phyloP scores from a whole-genome alignment of 176 grass and related monocot genomes.

The Triticum turgidum region DNA sequence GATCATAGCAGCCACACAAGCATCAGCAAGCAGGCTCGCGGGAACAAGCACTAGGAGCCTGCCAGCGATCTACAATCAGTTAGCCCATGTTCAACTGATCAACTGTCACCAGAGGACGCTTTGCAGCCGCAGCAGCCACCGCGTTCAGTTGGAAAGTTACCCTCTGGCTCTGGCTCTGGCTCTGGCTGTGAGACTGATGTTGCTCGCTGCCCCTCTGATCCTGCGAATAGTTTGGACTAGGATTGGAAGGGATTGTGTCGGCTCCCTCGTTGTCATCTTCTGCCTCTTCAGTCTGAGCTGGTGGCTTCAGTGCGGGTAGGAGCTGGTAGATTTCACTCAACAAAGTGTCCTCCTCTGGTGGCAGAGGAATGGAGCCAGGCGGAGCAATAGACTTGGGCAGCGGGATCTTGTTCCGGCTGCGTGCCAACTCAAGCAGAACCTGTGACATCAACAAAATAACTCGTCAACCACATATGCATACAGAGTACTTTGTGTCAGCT shows the following conservation, averaged over 20 bases:
- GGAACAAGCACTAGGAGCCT: neutral
- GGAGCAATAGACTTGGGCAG: slow-evolving; percentile 86
- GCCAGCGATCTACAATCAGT: neutral
- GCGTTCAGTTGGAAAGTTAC: slow-evolving; percentile 84
- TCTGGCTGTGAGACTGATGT: slow-evolving; percentile 5
- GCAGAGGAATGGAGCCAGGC: slow-evolving; percentile 79
- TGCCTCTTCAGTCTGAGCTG: slow-evolving; percentile 46
- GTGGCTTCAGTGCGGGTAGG: slow-evolving; percentile 54
- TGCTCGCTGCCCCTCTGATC: slow-evolving; percentile 54
- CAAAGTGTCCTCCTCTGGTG: slow-evolving; percentile 78
- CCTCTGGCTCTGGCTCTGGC: slow-evolving; percentile 37
- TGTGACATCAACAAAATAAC: slow-evolving; percentile 26
- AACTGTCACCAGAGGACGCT: slow-evolving; percentile 45
- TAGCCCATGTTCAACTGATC: slow-evolving; percentile 49
- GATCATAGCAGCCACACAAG: neutral
- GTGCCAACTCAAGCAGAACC: slow-evolving; percentile 74
- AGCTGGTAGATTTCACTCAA: slow-evolving; percentile 82
- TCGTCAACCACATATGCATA: neutral
- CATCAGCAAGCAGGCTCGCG: too few relatives aligned
- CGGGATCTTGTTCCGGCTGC: slow-evolving; percentile 78
- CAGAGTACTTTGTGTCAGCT: too few relatives aligned
- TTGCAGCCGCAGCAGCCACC: slow-evolving; percentile 51
- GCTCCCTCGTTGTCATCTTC: slow-evolving; percentile 58
- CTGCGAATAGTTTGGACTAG: slow-evolving; percentile 33
- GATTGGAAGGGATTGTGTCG: slow-evolving; percentile 24